Percentiles rank a stretch among this genome's conserved stretches.
Conservation (phyloP, 208 protist genomes). For the Crithidia thermophila region DNA sequence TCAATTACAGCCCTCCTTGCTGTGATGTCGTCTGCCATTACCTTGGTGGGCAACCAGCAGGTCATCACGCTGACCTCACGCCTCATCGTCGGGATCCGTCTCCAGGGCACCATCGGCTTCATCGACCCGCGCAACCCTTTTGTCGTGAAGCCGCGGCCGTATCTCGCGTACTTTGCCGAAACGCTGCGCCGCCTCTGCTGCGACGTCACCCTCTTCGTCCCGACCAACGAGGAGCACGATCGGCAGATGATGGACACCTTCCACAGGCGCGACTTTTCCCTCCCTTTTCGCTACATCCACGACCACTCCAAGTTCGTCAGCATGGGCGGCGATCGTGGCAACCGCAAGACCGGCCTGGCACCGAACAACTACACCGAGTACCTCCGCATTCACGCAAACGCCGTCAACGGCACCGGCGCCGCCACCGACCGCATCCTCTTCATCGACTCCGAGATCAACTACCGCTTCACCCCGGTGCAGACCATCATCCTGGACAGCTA, state of each 20-base stretch:
- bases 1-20: no score
- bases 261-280: slow-evolving; percentile 48
- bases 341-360: slow-evolving; percentile 31
- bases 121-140: slow-evolving; percentile 29
- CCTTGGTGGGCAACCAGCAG: slow-evolving; percentile 34
- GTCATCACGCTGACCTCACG: slow-evolving; percentile 40
- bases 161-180: slow-evolving; percentile 66
- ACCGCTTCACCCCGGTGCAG: slow-evolving; percentile 68
- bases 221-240: slow-evolving; percentile 30
- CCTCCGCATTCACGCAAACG: slow-evolving; percentile 42
- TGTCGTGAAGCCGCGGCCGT: slow-evolving; percentile 68
- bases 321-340: slow-evolving; percentile 19
- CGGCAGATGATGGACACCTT: slow-evolving; percentile 39
- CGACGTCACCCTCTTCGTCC: slow-evolving; percentile 67
- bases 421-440: slow-evolving; percentile 65
- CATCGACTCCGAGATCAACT: slow-evolving; percentile 85
- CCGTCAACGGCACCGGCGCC: slow-evolving; percentile 28
- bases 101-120: slow-evolving; percentile 73
- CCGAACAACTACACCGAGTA: slow-evolving; percentile 67
- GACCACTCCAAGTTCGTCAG: slow-evolving; percentile 42
- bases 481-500: slow-evolving; percentile 75
- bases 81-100: slow-evolving; percentile 65
- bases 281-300: slow-evolving; percentile 46
- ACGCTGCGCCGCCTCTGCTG: slow-evolving; percentile 66
- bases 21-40: slow-evolving; percentile 43